Evolutionary conservation across 345 rosid species (phyloP).

Genomic region (Stellera chamaejasme): DNA sequence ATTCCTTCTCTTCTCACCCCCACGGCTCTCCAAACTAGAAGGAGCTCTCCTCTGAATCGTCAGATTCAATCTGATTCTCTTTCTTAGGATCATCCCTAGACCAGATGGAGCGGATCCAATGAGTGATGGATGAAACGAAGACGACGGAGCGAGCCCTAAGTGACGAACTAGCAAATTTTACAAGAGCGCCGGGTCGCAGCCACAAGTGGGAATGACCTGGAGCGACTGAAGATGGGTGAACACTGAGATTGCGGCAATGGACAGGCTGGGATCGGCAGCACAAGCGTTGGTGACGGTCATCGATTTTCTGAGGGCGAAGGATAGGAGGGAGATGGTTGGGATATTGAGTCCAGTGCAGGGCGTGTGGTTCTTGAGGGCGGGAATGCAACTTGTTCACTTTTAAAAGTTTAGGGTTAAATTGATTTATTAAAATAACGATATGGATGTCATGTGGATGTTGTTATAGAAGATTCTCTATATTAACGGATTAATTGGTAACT

Average conservation of each 20-base stretch:
- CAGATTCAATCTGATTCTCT: conserved; percentile 8
- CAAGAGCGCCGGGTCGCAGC: neutral
- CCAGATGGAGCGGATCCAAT: neutral
- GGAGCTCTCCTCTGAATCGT: conserved; percentile 4
- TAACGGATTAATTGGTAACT: no score
- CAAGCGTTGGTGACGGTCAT: neutral
- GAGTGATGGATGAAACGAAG: neutral
- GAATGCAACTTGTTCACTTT: no score
- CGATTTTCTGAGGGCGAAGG: conserved; percentile 3
- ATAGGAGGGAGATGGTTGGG: neutral
- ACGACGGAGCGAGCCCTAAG: neutral
- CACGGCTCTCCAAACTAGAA: conserved; percentile 7
- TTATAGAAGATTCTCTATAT: no score
- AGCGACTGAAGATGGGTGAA: neutral
- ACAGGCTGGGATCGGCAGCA: neutral
- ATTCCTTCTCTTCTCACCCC: conserved; percentile 4
- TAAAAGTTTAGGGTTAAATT: no score
- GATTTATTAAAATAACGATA: no score
- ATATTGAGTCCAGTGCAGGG: conserved; percentile 5
- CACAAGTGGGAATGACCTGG: neutral
- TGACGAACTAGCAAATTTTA: neutral
- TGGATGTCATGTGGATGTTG: no score
- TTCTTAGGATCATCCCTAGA: neutral
- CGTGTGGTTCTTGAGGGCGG: neutral
- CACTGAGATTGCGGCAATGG: neutral